Evolutionary conservation across 805 yeast genomes (phyloP), one percentile per base, ranked within the genome.

Genomic region (Metschnikowia dekortorum): DNA sequence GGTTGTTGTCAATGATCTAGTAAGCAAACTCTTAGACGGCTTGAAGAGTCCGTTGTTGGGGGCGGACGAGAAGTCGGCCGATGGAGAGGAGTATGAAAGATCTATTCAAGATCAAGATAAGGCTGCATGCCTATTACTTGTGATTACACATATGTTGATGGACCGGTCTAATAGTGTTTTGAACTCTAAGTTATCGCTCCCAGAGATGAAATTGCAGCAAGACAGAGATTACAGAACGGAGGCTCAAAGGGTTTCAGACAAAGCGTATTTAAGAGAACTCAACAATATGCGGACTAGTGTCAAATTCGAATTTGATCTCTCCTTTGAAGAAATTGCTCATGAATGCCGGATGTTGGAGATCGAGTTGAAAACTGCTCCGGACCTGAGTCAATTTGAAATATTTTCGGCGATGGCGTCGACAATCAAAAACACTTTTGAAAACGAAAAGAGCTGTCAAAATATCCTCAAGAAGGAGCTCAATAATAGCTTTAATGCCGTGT

Each of bases 61-160:
- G 3, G 66, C 64, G 32, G 84, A 39, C 7, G 53, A 82, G 46
- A 66, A 67, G 32, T 70, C 68, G 35, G 82, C 83, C 2, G 82
- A 84, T 47, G 90, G 91, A 11, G 86, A 82, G 45, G 97, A 90
- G 60, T 94, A 91, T 65, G 83, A 81, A 10, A 78, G 77, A 4
- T 83, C 96, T 0, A 70, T 92, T 44, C 80, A 81, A 39, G 84
- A 80, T 43, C 98, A 92, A 64, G 95, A 86, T 51, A 74, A 78
- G 51, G 85, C 85, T 0, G 80, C 81, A 38, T 74, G 80, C 0
- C 76, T 81, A 50, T 69, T 87, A 51, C 81, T 80, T 46, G 77
- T 80, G 16, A 52, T 87, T 7, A 81, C 81, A 48, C 66, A 71
- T 43, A 60, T 74, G 3, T 56, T 83, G 32, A 64, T 60, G 30